Percentiles rank a stretch among this genome's conserved stretches.
Evolutionary conservation across 2,329 filamentous ascomycete genomes (phyloP).

Genomic region (Colletotrichum sp.): DNA sequence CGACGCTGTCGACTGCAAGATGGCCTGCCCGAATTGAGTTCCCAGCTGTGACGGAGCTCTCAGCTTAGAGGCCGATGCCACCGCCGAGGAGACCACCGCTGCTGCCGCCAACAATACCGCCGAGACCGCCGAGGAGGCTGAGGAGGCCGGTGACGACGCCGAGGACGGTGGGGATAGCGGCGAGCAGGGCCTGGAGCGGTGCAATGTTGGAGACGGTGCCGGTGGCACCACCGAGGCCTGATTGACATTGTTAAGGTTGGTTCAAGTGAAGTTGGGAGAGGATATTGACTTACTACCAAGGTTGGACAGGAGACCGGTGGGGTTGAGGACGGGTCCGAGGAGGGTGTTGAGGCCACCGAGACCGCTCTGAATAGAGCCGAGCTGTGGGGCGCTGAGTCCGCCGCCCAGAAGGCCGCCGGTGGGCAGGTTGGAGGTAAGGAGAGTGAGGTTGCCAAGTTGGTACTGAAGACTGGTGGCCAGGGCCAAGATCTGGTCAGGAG

Average conservation of each 20-base stretch:
- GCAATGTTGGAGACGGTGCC: not conserved
- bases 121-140: not conserved
- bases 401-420: not conserved
- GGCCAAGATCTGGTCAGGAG: not conserved
- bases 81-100: not conserved
- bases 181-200: not conserved
- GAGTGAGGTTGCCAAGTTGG: not conserved
- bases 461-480: not conserved
- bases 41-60: not conserved
- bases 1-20: not conserved
- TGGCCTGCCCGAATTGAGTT: constrained; percentile 9
- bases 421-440: not conserved
- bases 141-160: not conserved
- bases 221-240: not conserved
- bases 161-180: not conserved
- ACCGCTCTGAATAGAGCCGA: not conserved
- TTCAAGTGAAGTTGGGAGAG: not conserved
- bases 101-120: not conserved
- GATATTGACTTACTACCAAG: not conserved
- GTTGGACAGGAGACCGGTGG: not conserved
- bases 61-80: not conserved
- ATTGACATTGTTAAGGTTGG: not conserved
- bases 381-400: not conserved
- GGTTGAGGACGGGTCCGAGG: not conserved
- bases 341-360: not conserved